These are phyloP conservation scores for Paraphoma chrysanthemicola DNA, from an alignment of 2,329 filamentous ascomycete species.

Conservation along the genomic window DNA sequence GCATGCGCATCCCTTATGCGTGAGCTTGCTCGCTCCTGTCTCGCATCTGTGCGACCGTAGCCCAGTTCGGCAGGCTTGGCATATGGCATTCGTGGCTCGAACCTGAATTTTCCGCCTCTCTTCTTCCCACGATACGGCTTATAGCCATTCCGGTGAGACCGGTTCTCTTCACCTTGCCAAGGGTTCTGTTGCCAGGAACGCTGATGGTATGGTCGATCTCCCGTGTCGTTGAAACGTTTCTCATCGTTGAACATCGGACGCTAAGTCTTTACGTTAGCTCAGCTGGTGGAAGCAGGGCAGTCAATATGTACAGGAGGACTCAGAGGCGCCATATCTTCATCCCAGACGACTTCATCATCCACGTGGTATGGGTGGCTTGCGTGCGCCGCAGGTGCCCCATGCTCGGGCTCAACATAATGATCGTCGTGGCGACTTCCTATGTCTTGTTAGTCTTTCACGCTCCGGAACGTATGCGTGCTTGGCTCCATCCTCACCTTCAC, in stretches of 20 bases:
- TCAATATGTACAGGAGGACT: too few relatives aligned
- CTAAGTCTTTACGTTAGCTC: too few relatives aligned
- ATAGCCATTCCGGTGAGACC: neutral
- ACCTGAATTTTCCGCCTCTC: too few relatives aligned
- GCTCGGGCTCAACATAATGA: neutral
- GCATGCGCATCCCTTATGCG: too few relatives aligned
- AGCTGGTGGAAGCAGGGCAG: too few relatives aligned
- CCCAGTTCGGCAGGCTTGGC: too few relatives aligned
- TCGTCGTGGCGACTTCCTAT: neutral
- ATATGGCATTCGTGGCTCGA: too few relatives aligned
- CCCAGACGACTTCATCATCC: conserved; percentile 7
- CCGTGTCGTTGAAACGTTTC: too few relatives aligned
- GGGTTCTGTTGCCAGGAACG: neutral
- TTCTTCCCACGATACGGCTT: neutral
- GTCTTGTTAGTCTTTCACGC: neutral
- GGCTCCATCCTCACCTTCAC: neutral
- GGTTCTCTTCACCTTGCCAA: neutral
- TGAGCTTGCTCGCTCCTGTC: too few relatives aligned
- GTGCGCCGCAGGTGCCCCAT: neutral
- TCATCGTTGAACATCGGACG: too few relatives aligned
- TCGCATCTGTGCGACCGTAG: too few relatives aligned
- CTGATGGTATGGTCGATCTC: too few relatives aligned
- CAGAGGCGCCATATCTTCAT: neutral
- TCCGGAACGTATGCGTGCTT: neutral
- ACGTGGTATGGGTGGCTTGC: neutral